These are phyloP conservation scores for Salix caprea DNA, from an alignment of 345 rosid genomes.

Conservation along the genomic window DNA sequence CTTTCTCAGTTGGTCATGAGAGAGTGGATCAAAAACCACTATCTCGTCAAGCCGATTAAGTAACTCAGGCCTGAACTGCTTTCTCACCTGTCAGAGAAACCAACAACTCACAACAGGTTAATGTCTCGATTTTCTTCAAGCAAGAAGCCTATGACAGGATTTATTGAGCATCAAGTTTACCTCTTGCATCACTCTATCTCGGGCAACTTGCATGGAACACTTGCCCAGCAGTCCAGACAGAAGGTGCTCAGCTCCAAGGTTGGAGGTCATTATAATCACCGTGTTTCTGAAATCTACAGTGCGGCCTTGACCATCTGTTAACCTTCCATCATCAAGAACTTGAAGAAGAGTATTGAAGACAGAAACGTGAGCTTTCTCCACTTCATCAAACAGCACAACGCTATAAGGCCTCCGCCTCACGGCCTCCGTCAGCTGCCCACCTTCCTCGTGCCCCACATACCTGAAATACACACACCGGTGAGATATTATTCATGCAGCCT, in stretches of 20 bases:
- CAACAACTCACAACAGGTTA: neutral
- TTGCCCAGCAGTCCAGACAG: constrained; percentile 68
- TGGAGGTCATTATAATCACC: constrained; percentile 88
- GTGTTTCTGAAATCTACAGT: constrained; percentile 79
- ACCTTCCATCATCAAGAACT: constrained; percentile 83
- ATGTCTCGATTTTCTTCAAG: neutral
- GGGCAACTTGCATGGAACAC: constrained; percentile 72
- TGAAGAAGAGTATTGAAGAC: constrained; percentile 92
- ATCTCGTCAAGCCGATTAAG: constrained; percentile 83
- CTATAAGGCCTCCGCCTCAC: constrained; percentile 87
- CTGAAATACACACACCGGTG: constrained; percentile 21
- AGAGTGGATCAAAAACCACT: constrained; percentile 86
- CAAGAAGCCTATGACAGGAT: neutral
- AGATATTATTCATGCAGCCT: neutral
- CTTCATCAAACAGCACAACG: constrained; percentile 81
- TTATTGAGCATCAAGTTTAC: constrained; percentile 13
- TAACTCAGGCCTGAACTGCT: constrained; percentile 81
- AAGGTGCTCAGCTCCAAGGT: constrained; percentile 87
- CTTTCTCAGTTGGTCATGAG: constrained; percentile 80
- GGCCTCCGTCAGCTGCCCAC: constrained; percentile 90
- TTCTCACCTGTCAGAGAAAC: constrained; percentile 44
- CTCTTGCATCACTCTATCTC: constrained; percentile 78
- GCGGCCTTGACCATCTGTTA: constrained; percentile 92
- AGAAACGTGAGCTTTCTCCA: constrained; percentile 86
- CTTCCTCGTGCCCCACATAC: constrained; percentile 94